These are phyloP conservation scores for Malus hybrid DNA, from an alignment of 331 rosid species.

Conservation along the genomic window DNA sequence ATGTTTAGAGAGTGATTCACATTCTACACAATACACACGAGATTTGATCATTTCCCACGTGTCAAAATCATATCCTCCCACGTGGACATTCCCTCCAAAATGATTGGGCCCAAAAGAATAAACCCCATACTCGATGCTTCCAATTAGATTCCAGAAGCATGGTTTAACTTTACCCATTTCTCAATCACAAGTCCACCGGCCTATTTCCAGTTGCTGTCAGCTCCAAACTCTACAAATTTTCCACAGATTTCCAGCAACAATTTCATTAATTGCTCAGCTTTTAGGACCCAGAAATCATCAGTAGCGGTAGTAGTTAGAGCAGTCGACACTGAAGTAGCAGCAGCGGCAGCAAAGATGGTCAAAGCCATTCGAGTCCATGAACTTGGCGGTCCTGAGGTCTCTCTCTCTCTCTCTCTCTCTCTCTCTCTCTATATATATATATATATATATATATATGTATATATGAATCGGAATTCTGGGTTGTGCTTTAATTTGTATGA, in stretches of 20 bases:
- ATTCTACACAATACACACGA: neutral
- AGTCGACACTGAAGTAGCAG: conserved; percentile 19
- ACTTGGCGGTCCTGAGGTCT: conserved; percentile 74
- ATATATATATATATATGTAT: no score
- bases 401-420: neutral
- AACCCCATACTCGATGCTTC: neutral
- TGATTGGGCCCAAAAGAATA: no score
- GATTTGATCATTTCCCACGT: no score
- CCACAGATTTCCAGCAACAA: neutral
- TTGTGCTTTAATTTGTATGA: neutral
- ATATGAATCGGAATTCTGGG: neutral
- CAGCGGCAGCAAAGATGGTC: conserved; percentile 38
- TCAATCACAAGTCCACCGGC: neutral
- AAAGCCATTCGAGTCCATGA: conserved; percentile 79
- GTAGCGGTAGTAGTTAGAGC: neutral
- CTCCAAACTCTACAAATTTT: neutral
- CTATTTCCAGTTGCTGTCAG: neutral
- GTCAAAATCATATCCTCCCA: no score
- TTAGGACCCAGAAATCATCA: neutral
- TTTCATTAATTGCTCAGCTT: neutral
- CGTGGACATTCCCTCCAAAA: no score
- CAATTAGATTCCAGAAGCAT: neutral
- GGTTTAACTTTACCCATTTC: neutral
- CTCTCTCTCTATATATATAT: no score
- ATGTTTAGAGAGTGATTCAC: neutral